Base-by-base conservation (phyloP, 2,329 filamentous ascomycete genomes). In the Ascochyta pisi region DNA sequence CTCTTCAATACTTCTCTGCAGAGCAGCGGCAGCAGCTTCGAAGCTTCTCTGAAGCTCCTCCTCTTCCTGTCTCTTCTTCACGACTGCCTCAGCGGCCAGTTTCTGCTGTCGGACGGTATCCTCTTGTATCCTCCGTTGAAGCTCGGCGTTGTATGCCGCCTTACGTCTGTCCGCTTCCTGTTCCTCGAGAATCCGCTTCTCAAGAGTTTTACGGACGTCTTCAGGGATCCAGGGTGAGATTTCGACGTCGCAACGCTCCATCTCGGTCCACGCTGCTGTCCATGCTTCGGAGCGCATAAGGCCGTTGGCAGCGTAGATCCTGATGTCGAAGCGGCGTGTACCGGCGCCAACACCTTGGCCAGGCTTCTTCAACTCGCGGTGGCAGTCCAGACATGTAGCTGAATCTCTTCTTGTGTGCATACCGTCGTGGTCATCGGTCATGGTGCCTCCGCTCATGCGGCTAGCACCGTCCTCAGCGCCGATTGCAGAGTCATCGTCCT, bases 181-280 rank as follows among this genome's bases (percentile, higher is more conserved):
- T 51, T 79, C 76, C 44, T 82, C 79, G 31, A 81, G 75, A 9
- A 74, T 58, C n/a, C 77, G 78, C 55, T 65, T 69, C n/a, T 87
- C 84, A 19, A 92, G 77, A 62, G 86, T 85, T 16, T 83, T 82
- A 50, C 86, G 82, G 12, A 89, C 70, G 1, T 80, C 76, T 0
- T 84, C 74, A 16, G 86, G 84, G 10, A 92, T 83, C 68, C 88
- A 84, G 3, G 95, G 90, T 66, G 90, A 86, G 48, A 99, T 86
- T 75, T 98, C 94, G 1, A 96, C 91, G 70, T 99, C 95, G 0
- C 98, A 91, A n/a, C 94, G 86, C 77, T 99, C 95, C 95, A 99
- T 99, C 76, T 98, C 94, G 65, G 86, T 90, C 94, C 94, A 99
- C 55, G 91, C 94, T 2, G 93, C 93, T 4, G 86, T 86, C 95